Conservation (phyloP, 2,329 filamentous ascomycete genomes). For the Corinectria fuckeliana region DNA sequence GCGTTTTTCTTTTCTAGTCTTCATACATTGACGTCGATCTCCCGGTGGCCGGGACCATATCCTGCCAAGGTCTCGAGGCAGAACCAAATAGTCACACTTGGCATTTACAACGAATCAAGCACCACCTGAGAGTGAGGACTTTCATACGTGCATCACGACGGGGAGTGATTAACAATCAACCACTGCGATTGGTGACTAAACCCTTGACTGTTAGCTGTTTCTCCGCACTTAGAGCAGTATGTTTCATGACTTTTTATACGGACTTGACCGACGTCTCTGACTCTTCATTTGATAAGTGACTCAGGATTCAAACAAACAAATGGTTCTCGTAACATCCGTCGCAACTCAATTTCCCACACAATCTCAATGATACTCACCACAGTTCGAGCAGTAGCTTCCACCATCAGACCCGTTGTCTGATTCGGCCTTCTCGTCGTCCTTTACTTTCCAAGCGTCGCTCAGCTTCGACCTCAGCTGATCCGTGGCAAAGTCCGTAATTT, state of each 20-base stretch:
- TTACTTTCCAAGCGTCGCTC: conserved; percentile 29
- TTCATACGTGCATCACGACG: no score
- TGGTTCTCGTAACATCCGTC: not conserved
- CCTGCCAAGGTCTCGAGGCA: conserved; percentile 22
- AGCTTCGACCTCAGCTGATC: conserved; percentile 25
- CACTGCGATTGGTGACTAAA: not conserved
- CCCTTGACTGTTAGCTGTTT: not conserved
- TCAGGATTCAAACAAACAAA: no score
- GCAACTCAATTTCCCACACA: not conserved
- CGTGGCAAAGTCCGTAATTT: conserved; percentile 42
- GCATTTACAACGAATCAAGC: not conserved
- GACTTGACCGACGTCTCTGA: no score
- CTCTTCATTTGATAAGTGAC: no score
- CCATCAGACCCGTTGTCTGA: conserved; percentile 2
- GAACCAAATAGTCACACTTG: conserved; percentile 8
- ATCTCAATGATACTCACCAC: conserved; percentile 21
- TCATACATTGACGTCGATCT: not conserved
- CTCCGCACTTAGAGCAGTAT: not conserved
- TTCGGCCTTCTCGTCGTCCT: conserved; percentile 22
- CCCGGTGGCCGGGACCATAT: conserved; percentile 22
- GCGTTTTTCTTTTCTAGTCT: conserved; percentile 23
- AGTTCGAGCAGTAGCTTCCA: conserved; percentile 10
- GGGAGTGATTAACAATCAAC: not conserved
- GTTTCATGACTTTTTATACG: not conserved
- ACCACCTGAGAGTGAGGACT: not conserved